Conservation (phyloP, 208 protist genomes). For the Vickermania spadyakhi region DNA sequence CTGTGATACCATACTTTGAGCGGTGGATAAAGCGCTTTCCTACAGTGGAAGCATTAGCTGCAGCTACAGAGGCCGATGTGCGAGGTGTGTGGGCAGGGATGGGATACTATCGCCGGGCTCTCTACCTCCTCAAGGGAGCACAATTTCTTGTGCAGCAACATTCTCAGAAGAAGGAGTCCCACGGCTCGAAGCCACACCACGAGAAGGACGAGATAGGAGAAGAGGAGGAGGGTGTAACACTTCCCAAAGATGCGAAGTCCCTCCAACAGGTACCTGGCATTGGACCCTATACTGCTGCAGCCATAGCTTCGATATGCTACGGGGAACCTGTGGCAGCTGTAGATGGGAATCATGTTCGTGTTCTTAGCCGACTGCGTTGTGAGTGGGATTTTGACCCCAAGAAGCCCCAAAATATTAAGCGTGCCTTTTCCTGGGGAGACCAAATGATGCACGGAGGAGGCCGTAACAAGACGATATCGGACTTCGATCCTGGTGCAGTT, state of each 20-base stretch:
- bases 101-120: slow-evolving; percentile 91
- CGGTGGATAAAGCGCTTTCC: slow-evolving; percentile 88
- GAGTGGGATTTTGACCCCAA: slow-evolving; percentile 77
- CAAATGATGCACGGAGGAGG: slow-evolving; percentile 29
- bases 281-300: slow-evolving; percentile 90
- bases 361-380: slow-evolving; percentile 73
- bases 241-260: slow-evolving; percentile 31
- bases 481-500: slow-evolving; percentile 33
- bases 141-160: slow-evolving; percentile 62
- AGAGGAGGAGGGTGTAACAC: slow-evolving; percentile 6
- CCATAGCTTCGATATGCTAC: slow-evolving; percentile 88
- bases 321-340: slow-evolving; percentile 62
- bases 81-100: slow-evolving; percentile 84
- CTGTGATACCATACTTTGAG: slow-evolving; percentile 85
- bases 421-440: slow-evolving; percentile 40
- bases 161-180: slow-evolving; percentile 4
- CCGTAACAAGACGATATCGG: background rate
- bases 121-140: slow-evolving; percentile 76
- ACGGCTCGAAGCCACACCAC: background rate
- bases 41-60: slow-evolving; percentile 60
- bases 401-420: slow-evolving; percentile 36
- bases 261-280: slow-evolving; percentile 83
- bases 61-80: slow-evolving; percentile 78
- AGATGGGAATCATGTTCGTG: slow-evolving; percentile 92
- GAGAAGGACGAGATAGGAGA: background rate